Evolutionary conservation across 192 early-diverging fungal species (phyloP).

Genomic region (Backusella morwellensis): DNA sequence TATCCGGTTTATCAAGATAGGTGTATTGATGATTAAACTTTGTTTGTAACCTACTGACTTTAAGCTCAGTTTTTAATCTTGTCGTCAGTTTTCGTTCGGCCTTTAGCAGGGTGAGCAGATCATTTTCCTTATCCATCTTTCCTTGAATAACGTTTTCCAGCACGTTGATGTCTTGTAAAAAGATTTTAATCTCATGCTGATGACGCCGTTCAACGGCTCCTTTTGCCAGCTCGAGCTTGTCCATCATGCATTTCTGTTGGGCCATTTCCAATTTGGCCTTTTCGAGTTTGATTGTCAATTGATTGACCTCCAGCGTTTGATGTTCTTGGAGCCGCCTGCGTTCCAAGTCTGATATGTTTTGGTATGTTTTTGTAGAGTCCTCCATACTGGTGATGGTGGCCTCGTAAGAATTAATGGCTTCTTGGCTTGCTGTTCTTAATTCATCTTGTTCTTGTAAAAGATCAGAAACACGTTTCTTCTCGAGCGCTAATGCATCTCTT

Average conservation of each 20-base stretch:
- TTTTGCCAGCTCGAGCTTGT: slow-evolving; percentile 30
- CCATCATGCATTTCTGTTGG: neutral
- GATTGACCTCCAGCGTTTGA: neutral
- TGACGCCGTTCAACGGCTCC: slow-evolving; percentile 25
- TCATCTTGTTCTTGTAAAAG: slow-evolving; percentile 29
- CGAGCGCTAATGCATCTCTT: neutral
- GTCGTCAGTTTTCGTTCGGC: neutral
- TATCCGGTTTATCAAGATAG: neutral
- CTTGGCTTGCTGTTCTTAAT: slow-evolving; percentile 32
- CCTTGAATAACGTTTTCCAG: slow-evolving; percentile 15
- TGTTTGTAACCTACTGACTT: neutral
- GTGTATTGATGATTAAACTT: neutral
- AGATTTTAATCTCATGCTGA: neutral
- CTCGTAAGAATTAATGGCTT: slow-evolving; percentile 40
- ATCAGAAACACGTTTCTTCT: slow-evolving; percentile 1
- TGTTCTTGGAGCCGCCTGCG: neutral
- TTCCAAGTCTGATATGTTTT: neutral
- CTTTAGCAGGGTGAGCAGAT: neutral
- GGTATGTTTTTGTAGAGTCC: neutral
- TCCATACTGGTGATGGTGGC: slow-evolving; percentile 15
- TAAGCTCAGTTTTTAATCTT: slow-evolving; percentile 6
- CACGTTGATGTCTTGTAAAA: slow-evolving; percentile 9
- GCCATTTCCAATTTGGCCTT: neutral
- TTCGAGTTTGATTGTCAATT: neutral
- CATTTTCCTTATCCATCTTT: slow-evolving; percentile 10